Evolutionary conservation across 495 filamentous ascomycete genomes (phyloP), one percentile per base, ranked within the genome.

Genomic region (Astrothelium subdiscretum): DNA sequence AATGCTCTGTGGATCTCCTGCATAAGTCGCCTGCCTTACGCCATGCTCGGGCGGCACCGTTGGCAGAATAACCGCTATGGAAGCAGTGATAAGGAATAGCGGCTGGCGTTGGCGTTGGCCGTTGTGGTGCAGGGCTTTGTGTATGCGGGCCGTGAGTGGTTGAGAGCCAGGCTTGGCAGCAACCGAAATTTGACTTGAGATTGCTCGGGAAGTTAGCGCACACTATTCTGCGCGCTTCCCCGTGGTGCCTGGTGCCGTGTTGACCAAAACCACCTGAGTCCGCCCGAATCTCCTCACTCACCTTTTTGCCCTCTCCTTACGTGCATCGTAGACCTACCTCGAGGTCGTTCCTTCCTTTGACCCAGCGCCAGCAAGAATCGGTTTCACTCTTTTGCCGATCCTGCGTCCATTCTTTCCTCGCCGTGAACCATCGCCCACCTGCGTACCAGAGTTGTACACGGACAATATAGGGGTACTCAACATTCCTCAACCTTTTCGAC

Each of bases 331-430:
- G 43, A 48, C 43, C 43, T 48, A 18, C 43, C 5, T 54, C 29
- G 20, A 29, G 48, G 48, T 54, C 48, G 48, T 54, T 54, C 48
- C 48, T 54, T 54, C 48, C 29, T 54, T 54, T 54, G 5, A 54
- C 22, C n/a, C 12, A 54, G 0, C 3, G 10, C 20, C 15, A 54
- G 48, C 2, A 54, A 20, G 12, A 12, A 11, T 54, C 24, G 48
- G 48, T 54, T 27, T 29, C 48, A 54, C 48, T 54, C 48, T 54
- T 54, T 54, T 54, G 29, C 48, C 48, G 24, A 54, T 54, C 48
- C 15, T 54, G 48, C 48, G 48, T 54, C 48, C 48, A 54, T 54
- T 54, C 48, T 54, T 54, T 54, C 22, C 48, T 20, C 48, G 24
- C 48, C 24, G 48, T 54, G 48, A 54, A 29, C 8, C 48, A 27